phyloP scores from a whole-genome alignment of 768 basidiomycete species.

The Xerocomellus intermedius region DNA sequence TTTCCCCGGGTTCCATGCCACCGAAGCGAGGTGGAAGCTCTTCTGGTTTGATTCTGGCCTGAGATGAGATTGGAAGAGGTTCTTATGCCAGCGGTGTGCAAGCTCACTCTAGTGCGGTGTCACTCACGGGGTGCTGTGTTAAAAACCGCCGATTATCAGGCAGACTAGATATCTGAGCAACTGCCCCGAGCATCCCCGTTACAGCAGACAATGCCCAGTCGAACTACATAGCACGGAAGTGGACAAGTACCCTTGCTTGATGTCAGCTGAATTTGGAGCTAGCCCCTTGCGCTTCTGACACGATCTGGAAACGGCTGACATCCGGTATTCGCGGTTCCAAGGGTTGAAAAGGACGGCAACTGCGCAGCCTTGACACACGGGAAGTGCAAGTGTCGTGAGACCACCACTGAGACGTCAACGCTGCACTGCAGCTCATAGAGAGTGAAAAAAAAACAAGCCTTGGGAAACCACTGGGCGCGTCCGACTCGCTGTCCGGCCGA shows the following conservation, averaged over 20 bases:
- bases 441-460: background rate
- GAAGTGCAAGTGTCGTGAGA: background rate
- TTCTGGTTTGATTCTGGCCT: background rate
- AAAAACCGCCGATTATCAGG: background rate
- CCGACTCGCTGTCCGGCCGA: too few species aligned
- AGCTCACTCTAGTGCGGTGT: background rate
- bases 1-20: conserved; percentile 14
- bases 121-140: background rate
- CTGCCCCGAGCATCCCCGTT: conserved; percentile 10
- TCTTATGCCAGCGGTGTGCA: background rate
- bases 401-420: background rate
- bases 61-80: conserved; percentile 2
- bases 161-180: background rate
- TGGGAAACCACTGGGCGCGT: background rate
- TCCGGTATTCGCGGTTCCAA: conserved; percentile 5
- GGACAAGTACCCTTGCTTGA: background rate
- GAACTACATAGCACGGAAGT: background rate
- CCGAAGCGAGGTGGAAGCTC: conserved; percentile 7
- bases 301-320: background rate
- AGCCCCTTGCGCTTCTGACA: too few species aligned
- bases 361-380: conserved; percentile 15
- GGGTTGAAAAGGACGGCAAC: background rate
- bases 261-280: conserved; percentile 13
- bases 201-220: background rate
- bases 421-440: conserved; percentile 8